These are phyloP conservation scores for Lagenaria siceraria DNA, from an alignment of 306 rosid genomes.

Conservation along the genomic window DNA sequence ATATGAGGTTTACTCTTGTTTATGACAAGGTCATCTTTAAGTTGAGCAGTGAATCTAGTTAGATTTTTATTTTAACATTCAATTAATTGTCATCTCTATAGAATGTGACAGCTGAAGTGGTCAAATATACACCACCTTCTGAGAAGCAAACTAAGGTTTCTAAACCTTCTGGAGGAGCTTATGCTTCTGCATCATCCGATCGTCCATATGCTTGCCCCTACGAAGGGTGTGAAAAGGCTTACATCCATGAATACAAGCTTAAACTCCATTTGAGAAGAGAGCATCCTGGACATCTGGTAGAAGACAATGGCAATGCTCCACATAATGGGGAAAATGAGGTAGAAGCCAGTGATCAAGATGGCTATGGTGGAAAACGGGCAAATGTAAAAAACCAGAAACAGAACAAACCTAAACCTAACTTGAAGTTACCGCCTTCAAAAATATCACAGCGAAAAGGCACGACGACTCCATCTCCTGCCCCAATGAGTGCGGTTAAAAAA, in stretches of 20 bases:
- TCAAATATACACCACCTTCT: slow-evolving; percentile 52
- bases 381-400: slow-evolving; percentile 62
- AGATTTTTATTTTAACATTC: not conserved
- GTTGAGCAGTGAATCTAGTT: not conserved
- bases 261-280: slow-evolving; percentile 83
- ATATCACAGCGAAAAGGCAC: slow-evolving; percentile 46
- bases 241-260: slow-evolving; percentile 92
- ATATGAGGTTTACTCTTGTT: not conserved
- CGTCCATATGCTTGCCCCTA: slow-evolving; percentile 90
- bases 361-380: slow-evolving; percentile 43
- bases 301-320: slow-evolving; percentile 44
- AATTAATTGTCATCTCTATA: slow-evolving; percentile 14
- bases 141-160: slow-evolving; percentile 58
- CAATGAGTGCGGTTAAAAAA: slow-evolving; percentile 37
- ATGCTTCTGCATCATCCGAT: slow-evolving; percentile 79
- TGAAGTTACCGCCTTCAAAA: slow-evolving; percentile 66
- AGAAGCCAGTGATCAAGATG: slow-evolving; percentile 92
- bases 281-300: slow-evolving; percentile 74
- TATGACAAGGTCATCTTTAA: not conserved
- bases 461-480: slow-evolving; percentile 32
- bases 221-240: slow-evolving; percentile 87
- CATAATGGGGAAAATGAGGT: slow-evolving; percentile 59
- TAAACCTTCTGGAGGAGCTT: slow-evolving; percentile 46
- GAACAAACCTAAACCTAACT: slow-evolving; percentile 50
- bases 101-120: slow-evolving; percentile 45